Evolutionary conservation across 768 basidiomycete species (phyloP), one percentile per base, ranked within the genome.

Genomic region (Leccinum olivaceopallidum): DNA sequence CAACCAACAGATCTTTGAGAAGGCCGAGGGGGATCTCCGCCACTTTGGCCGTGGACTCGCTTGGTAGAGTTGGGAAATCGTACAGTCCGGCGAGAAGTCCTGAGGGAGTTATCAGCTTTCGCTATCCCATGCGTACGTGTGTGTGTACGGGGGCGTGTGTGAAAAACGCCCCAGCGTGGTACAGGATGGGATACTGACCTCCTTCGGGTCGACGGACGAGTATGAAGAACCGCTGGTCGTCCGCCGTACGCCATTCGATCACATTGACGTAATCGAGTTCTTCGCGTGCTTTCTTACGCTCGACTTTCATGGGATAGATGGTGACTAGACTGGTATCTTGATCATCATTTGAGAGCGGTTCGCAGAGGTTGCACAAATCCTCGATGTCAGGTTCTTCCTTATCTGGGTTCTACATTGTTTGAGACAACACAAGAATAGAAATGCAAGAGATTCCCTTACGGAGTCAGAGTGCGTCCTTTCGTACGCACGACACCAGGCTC

Each of bases 21-120:
- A 80, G 74, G 65, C 60, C 60, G 54, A 72, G 62, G 18, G 79
- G 70, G 22, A 78, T 74, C 58, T 75, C 69, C 34, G 61, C 66
- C 32, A 71, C 71, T 39, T 71, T 71, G 16, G 67, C 68, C n/a
- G 68, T 60, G 12, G 79, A 76, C 16, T 79, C 76, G 50, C 78
- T 73, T 66, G 82, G 71, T 42, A 76, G 73, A 22, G 90, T 84
- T 58, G 94, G 92, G 76, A 95, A 95, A 69, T 98, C 94, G 71
- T 88, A 86, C 47, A 98, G 77, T 10, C 95, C 94, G 20, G 93
- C 95, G 56, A 98, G 79, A 50, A 97, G 86, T 24, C 95, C 95
- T 97, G 60, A 28, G 26, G 36, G 53, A 10, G 12, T 10, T 54
- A 61, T 56, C 48, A 63, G 62, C 55, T 32, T 65, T 42, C 26